These are phyloP conservation scores for Wickerhamiella dianesei DNA, from an alignment of 805 yeast species.

Conservation along the genomic window DNA sequence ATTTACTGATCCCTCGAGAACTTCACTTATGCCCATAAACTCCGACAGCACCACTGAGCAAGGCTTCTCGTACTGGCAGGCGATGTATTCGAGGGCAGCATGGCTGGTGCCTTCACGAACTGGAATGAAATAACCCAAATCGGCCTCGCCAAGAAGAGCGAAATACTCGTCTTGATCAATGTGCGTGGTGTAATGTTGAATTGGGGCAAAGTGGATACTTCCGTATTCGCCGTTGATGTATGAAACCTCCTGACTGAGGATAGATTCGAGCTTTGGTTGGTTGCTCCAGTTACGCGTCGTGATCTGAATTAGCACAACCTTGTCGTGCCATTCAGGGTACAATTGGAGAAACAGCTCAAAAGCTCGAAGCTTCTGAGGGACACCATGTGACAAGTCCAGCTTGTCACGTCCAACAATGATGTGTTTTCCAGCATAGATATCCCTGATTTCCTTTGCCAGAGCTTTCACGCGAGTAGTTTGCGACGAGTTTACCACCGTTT, in stretches of 20 bases:
- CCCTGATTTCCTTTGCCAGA: constrained; percentile 49
- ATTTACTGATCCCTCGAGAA: constrained; percentile 36
- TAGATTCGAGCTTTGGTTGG: constrained; percentile 55
- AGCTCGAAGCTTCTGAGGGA: constrained; percentile 82
- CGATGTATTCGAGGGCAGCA: constrained; percentile 81
- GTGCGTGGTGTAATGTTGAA: constrained; percentile 84
- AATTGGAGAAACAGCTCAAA: constrained; percentile 74
- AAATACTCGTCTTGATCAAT: constrained; percentile 78
- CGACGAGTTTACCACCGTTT: constrained; percentile 51
- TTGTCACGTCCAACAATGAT: constrained; percentile 91
- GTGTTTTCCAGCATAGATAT: constrained; percentile 34
- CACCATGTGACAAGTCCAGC: constrained; percentile 83
- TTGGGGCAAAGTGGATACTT: constrained; percentile 67
- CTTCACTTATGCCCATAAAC: constrained; percentile 74
- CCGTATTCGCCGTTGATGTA: constrained; percentile 81
- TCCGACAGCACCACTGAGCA: constrained; percentile 81
- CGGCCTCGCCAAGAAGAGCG: constrained; percentile 80
- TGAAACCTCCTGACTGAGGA: constrained; percentile 69
- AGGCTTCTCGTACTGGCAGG: constrained; percentile 51
- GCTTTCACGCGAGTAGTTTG: constrained; percentile 29
- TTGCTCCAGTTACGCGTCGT: constrained; percentile 61
- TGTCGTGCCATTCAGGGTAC: constrained; percentile 85
- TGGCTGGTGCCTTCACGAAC: constrained; percentile 96
- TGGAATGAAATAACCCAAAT: constrained; percentile 75
- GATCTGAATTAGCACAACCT: constrained; percentile 82